Evolutionary conservation across 2,329 filamentous ascomycete genomes (phyloP).

Genomic region (Aspergillus caelatus): DNA sequence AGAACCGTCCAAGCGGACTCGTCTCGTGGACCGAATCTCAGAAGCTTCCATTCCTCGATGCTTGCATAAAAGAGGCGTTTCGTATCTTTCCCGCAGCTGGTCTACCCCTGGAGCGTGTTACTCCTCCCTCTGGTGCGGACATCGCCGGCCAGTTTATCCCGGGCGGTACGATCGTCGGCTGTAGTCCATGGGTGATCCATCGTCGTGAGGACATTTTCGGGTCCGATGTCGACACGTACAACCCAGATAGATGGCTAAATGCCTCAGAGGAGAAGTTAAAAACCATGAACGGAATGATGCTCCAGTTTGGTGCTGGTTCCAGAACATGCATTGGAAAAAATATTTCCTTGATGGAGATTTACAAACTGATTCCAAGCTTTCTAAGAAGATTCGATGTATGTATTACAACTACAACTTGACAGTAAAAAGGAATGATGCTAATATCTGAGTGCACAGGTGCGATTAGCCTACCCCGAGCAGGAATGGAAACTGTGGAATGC

Average conservation of each 20-base stretch:
- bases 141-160: conserved; percentile 11
- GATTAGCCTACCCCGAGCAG: conserved; percentile 16
- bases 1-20: conserved; percentile 4
- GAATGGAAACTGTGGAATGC: conserved; percentile 21
- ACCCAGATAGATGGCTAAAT: conserved; percentile 26
- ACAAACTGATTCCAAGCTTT: conserved; percentile 12
- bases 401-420: background rate
- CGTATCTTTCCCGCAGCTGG: conserved; percentile 41
- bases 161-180: conserved; percentile 15
- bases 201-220: conserved; percentile 24
- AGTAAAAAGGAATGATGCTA: background rate
- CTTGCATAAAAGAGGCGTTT: conserved; percentile 54
- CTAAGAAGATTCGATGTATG: conserved; percentile 17
- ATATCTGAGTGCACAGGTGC: conserved; percentile 4
- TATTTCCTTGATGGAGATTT: conserved; percentile 4
- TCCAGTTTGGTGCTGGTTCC: conserved; percentile 9
- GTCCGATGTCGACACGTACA: conserved; percentile 21
- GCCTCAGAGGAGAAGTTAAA: conserved; percentile 11
- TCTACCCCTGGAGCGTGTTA: conserved; percentile 24
- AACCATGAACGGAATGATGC: conserved; percentile 20
- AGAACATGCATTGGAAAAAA: conserved; percentile 9
- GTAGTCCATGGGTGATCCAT: conserved; percentile 22
- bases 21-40: conserved; percentile 28
- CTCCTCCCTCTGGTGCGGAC: conserved; percentile 8
- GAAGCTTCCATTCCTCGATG: conserved; percentile 50